Evolutionary conservation across 2,329 filamentous ascomycete genomes (phyloP).

Genomic region (Conoideocrella luteorostrata): DNA sequence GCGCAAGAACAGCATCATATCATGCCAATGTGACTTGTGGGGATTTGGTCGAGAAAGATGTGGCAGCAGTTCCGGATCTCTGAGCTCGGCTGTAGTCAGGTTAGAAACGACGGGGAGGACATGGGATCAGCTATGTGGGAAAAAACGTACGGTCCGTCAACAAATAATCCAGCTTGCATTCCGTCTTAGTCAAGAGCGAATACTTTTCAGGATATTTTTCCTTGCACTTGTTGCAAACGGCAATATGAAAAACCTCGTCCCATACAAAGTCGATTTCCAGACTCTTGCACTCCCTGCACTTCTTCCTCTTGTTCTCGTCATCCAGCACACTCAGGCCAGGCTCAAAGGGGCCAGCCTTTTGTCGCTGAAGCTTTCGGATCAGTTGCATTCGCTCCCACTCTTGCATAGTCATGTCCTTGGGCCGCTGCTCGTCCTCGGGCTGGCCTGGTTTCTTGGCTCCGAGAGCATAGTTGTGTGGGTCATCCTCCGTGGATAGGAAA

Average conservation of each 20-base stretch:
- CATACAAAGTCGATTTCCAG: slow-evolving; percentile 93
- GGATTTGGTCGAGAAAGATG: slow-evolving; percentile 88
- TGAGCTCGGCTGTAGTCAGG: slow-evolving; percentile 66
- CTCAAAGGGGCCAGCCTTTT: slow-evolving; percentile 78
- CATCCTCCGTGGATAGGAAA: slow-evolving; percentile 84
- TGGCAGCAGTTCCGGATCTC: slow-evolving; percentile 77
- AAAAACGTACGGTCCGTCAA: slow-evolving; percentile 72
- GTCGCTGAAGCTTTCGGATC: slow-evolving; percentile 62
- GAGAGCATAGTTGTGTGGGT: slow-evolving; percentile 78
- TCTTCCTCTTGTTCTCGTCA: slow-evolving; percentile 58
- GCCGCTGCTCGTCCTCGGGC: slow-evolving; percentile 51
- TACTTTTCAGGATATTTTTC: slow-evolving; percentile 89
- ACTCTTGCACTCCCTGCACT: slow-evolving; percentile 75
- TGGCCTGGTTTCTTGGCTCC: slow-evolving; percentile 34
- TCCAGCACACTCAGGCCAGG: slow-evolving; percentile 74
- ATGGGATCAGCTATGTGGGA: too few species aligned
- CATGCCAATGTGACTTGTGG: slow-evolving; percentile 92
- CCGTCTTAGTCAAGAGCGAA: slow-evolving; percentile 91
- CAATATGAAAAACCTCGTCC: slow-evolving; percentile 73
- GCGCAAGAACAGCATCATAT: slow-evolving; percentile 96
- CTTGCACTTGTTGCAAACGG: slow-evolving; percentile 79
- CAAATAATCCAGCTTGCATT: slow-evolving; percentile 91
- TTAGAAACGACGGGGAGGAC: not conserved
- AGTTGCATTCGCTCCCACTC: slow-evolving; percentile 88
- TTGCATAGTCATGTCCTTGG: slow-evolving; percentile 78